A percentile compares a stretch with the other conserved stretches of the same genome.
Evolutionary conservation across 2,329 filamentous ascomycete genomes (phyloP).

Genomic region (Aspergillus sp.): DNA sequence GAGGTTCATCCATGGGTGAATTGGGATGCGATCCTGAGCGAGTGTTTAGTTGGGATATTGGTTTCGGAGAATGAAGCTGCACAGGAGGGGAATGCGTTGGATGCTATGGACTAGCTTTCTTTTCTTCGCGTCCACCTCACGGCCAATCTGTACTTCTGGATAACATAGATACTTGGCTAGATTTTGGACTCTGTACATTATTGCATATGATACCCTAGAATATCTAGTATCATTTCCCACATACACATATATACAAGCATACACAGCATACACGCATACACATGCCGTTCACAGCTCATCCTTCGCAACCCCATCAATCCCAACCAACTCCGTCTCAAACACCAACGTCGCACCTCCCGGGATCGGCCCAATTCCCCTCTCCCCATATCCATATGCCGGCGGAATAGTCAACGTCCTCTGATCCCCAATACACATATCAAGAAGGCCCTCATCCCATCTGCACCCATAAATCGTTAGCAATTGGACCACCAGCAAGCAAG

Average conservation of each 20-base stretch:
- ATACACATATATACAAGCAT: constrained; percentile 4
- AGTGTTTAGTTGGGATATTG: constrained; percentile 54
- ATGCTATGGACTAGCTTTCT: constrained; percentile 51
- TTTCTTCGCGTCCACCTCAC: not conserved
- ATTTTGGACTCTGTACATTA: not conserved
- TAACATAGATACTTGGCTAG: not conserved
- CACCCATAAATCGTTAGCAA: constrained; percentile 9
- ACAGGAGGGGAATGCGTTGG: constrained; percentile 33
- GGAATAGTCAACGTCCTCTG: constrained; percentile 84
- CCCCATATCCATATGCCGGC: constrained; percentile 76
- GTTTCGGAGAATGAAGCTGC: constrained; percentile 46
- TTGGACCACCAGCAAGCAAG: not conserved
- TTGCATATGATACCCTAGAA: constrained; percentile 2
- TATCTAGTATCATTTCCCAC: not conserved
- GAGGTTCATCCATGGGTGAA: constrained; percentile 62
- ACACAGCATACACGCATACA: too few relatives aligned
- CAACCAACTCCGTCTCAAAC: constrained; percentile 85
- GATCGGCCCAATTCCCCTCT: constrained; percentile 69
- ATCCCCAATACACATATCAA: constrained; percentile 94
- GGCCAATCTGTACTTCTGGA: too few relatives aligned
- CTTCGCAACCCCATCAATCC: constrained; percentile 63
- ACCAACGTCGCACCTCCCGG: constrained; percentile 73
- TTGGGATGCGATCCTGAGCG: constrained; percentile 57
- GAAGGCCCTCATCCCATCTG: constrained; percentile 81
- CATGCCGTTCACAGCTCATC: constrained; percentile 31